Evolutionary conservation across 768 basidiomycete genomes (phyloP).

Genomic region (Leccinellum luteum): DNA sequence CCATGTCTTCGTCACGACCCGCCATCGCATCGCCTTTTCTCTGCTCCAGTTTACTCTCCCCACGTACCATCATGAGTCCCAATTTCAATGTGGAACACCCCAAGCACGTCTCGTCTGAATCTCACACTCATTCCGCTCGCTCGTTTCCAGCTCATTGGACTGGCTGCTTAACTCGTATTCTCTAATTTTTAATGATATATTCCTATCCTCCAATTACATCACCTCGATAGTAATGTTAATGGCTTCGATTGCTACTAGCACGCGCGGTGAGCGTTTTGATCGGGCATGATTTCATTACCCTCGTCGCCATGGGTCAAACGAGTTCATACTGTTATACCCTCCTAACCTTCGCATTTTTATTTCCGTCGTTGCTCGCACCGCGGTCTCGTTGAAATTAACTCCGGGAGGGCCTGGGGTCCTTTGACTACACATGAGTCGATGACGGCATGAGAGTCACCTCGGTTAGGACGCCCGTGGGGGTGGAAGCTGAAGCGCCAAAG

Average conservation of each 20-base stretch:
- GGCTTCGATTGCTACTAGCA: background rate
- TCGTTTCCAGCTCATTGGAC: conserved; percentile 7
- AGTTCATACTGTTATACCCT: background rate
- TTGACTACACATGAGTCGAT: background rate
- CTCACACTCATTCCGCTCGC: conserved; percentile 13
- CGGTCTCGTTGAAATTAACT: background rate
- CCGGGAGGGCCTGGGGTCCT: background rate
- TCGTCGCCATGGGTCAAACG: background rate
- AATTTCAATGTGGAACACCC: conserved; percentile 2
- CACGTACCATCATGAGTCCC: conserved; percentile 7
- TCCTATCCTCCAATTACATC: background rate
- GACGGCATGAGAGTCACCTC: background rate
- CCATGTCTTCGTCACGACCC: background rate
- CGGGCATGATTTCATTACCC: background rate
- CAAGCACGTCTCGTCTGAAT: conserved; percentile 2
- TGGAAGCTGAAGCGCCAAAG: background rate
- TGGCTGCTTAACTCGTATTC: background rate
- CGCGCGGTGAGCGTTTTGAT: background rate
- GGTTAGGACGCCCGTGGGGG: background rate
- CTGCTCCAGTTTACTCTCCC: background rate
- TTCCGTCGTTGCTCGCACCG: background rate
- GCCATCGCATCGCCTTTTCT: background rate
- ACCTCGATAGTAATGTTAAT: background rate
- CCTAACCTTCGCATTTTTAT: background rate
- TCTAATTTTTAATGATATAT: conserved; percentile 3